phyloP scores from a whole-genome alignment of 257 asterid species.

The Gynochthodes officinalis region DNA sequence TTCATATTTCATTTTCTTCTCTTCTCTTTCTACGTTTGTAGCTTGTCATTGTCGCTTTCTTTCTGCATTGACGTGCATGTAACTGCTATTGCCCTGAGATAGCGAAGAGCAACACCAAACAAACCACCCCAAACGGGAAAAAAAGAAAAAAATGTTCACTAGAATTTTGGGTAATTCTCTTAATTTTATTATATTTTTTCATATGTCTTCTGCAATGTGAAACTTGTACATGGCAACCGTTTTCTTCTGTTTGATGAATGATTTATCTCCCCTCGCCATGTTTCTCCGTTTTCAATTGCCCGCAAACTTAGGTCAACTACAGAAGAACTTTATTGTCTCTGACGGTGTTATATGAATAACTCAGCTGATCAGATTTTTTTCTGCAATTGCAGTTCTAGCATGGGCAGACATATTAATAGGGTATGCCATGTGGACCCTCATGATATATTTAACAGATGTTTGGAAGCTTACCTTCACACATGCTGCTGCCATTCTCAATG shows the following conservation, averaged over 20 bases:
- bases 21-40: neutral
- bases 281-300: neutral
- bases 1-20: neutral
- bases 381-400: slow-evolving; percentile 10
- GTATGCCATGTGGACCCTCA: slow-evolving; percentile 29
- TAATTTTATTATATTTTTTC: too few relatives aligned
- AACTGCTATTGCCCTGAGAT: neutral
- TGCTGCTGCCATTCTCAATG: slow-evolving; percentile 28
- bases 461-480: slow-evolving; percentile 29
- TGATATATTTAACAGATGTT: slow-evolving; percentile 28
- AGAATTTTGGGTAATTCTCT: slow-evolving; percentile 6
- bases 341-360: neutral
- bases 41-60: neutral
- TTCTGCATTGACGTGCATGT: neutral
- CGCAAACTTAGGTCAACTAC: neutral
- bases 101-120: neutral
- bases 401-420: slow-evolving; percentile 26
- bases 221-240: neutral
- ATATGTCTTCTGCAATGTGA: neutral
- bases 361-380: neutral
- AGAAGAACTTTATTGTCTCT: neutral
- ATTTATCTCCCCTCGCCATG: neutral
- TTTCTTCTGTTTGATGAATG: too few relatives aligned
- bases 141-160: slow-evolving; percentile 7
- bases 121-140: too few relatives aligned